phyloP scores from a whole-genome alignment of 345 rosid species.

The Camelina sativa region DNA sequence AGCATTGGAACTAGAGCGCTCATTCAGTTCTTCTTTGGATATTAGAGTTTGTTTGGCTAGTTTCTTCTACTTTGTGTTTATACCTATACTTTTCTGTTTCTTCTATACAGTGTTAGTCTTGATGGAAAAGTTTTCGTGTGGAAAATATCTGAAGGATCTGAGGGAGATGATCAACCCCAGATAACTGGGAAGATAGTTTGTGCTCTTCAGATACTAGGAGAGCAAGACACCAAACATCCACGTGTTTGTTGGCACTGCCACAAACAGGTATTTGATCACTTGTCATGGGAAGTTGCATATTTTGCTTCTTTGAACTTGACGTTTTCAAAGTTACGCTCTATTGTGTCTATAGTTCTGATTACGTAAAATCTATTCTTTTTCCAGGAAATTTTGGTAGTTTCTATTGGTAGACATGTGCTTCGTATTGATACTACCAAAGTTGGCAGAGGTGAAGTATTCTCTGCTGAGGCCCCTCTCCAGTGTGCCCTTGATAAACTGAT shows the following conservation, averaged over 20 bases:
- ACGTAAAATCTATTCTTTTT: not conserved
- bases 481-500: slow-evolving; percentile 68
- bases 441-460: slow-evolving; percentile 61
- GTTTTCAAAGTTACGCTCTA: too few relatives aligned
- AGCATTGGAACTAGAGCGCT: not conserved
- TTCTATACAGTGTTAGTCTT: slow-evolving; percentile 63
- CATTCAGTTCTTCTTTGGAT: not conserved
- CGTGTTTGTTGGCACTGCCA: slow-evolving; percentile 94
- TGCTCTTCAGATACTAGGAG: slow-evolving; percentile 69
- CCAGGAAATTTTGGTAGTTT: slow-evolving; percentile 87
- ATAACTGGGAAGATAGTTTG: slow-evolving; percentile 64
- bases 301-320: not conserved
- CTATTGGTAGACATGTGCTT: slow-evolving; percentile 71
- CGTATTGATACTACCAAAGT: slow-evolving; percentile 78
- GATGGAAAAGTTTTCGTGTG: slow-evolving; percentile 81
- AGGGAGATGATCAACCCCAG: slow-evolving; percentile 72
- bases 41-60: not conserved
- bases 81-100: slow-evolving; percentile 25
- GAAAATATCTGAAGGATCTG: slow-evolving; percentile 79
- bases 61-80: slow-evolving; percentile 10
- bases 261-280: slow-evolving; percentile 72
- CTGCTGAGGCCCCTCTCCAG: slow-evolving; percentile 75
- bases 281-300: slow-evolving; percentile 1
- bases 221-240: slow-evolving; percentile 66
- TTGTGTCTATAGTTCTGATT: slow-evolving; percentile 18